Base-by-base conservation (phyloP, 129 eudicot genomes). In the Smallanthus sonchifolius region DNA sequence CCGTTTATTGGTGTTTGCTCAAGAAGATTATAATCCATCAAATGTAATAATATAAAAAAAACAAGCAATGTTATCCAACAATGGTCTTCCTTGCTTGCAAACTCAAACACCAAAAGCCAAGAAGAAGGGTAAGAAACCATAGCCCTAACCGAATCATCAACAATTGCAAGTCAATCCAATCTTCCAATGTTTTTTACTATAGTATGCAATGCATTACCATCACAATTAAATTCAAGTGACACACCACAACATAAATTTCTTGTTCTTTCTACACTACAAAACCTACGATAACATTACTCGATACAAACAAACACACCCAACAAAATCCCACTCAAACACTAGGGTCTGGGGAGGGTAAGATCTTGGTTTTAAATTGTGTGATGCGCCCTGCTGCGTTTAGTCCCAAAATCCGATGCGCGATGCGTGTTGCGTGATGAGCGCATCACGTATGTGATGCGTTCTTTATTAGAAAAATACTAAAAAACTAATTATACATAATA, bases 131-230 rank as follows among this genome's bases (percentile, higher is more conserved):
- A 35, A 16, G 24, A 61, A 52, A 38, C 70, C 70, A 40, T 30
- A 32, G n/a, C 36, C 59, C 11, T 11, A 69, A 57, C 49, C 20
- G 10, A 47, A 48, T 28, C 14, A 24, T 70, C 65, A 77, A 14
- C 69, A 69, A 42, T 30, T 67, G 75, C 68, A 67, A 42, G 60
- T 11, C 20, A 60, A 42, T n/a, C 49, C 10, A 48, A 30, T 30
- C 3, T 42, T 42, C 30, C 19, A 64, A 0, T 47, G 24, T 47
- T 30, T 5, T 14, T 32, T 2, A 32, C 49, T 3, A 37, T 4
- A 36, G 51, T 36, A 71, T 32, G 30, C 65, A 56, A 71, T 32
- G 30, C 65, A 56, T 56, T 54, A 71, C 47, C 65, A 52, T 38
- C 57, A 37, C 6, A 6, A 28, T 4, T 45, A 0, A 5, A 28